These are phyloP conservation scores for Volvox reticuliferus DNA, from an alignment of 139 green algal species.

Conservation along the genomic window DNA sequence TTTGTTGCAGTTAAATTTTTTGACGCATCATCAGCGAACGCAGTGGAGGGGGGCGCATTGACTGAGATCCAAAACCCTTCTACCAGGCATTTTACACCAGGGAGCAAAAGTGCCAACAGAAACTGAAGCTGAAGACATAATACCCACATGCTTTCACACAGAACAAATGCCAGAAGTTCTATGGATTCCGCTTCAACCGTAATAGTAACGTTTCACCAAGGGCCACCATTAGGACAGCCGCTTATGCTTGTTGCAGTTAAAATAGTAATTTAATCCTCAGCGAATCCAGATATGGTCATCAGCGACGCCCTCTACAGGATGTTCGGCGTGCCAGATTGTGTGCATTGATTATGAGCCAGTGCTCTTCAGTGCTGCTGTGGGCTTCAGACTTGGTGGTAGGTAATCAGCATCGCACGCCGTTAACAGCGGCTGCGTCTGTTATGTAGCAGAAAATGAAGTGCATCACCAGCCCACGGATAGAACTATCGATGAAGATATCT, in stretches of 20 bases:
- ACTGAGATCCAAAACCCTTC: too few species aligned
- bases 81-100: too few species aligned
- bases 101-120: too few species aligned
- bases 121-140: too few species aligned
- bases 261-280: background rate
- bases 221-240: background rate
- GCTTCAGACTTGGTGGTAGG: slow-evolving; percentile 25
- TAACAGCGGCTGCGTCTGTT: background rate
- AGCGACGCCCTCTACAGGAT: too few species aligned
- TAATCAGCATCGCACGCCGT: background rate
- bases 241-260: slow-evolving; percentile 30
- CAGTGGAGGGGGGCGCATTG: background rate
- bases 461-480: slow-evolving; percentile 11
- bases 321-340: too few species aligned
- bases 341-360: too few species aligned
- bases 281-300: background rate
- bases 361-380: background rate
- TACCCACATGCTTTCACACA: too few species aligned
- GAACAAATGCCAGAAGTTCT: background rate
- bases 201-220: slow-evolving; percentile 1
- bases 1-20: slow-evolving; percentile 21
- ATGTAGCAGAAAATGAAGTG: slow-evolving; percentile 15
- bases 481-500: too few species aligned
- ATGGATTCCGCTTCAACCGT: slow-evolving; percentile 14
- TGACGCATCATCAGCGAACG: slow-evolving; percentile 7